phyloP scores from a whole-genome alignment of 768 basidiomycete species.

The Lepiota brunneoincarnata region DNA sequence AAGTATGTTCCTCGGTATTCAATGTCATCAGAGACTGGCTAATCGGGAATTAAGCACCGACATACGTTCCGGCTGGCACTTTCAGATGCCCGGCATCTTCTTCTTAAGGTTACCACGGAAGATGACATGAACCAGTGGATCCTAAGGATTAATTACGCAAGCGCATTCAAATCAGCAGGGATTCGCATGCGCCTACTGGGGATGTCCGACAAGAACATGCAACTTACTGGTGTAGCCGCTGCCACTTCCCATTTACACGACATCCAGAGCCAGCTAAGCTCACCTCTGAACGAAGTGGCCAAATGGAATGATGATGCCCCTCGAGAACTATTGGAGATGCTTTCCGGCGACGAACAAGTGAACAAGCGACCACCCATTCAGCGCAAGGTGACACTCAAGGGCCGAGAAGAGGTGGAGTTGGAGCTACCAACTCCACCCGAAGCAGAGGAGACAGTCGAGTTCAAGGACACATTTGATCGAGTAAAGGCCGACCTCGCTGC shows the following conservation, averaged over 20 bases:
- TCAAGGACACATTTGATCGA: conserved; percentile 81
- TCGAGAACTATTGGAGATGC: conserved; percentile 39
- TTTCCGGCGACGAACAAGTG: conserved; percentile 27
- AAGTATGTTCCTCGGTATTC: conserved; percentile 46
- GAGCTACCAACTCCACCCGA: conserved; percentile 45
- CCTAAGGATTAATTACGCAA: conserved; percentile 88
- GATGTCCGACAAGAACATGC: conserved; percentile 67
- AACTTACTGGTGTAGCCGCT: conserved; percentile 81
- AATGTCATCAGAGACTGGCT: not conserved
- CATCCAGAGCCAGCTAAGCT: conserved; percentile 39
- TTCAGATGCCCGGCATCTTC: conserved; percentile 74
- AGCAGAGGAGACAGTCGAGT: conserved; percentile 59
- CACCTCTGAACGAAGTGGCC: conserved; percentile 23
- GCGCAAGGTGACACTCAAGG: conserved; percentile 28
- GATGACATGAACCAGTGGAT: conserved; percentile 89
- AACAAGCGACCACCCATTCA: conserved; percentile 21
- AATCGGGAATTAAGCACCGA: conserved; percentile 42
- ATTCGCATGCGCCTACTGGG: conserved; percentile 75
- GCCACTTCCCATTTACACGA: conserved; percentile 82
- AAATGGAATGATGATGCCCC: conserved; percentile 44
- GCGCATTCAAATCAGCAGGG: conserved; percentile 83
- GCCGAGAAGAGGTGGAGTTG: conserved; percentile 31
- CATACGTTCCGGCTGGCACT: conserved; percentile 78
- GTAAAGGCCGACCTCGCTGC: conserved; percentile 84
- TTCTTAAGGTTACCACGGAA: conserved; percentile 71